Evolutionary conservation across 371 early-diverging fungal species (phyloP).

Genomic region (Mucor ambiguus): DNA sequence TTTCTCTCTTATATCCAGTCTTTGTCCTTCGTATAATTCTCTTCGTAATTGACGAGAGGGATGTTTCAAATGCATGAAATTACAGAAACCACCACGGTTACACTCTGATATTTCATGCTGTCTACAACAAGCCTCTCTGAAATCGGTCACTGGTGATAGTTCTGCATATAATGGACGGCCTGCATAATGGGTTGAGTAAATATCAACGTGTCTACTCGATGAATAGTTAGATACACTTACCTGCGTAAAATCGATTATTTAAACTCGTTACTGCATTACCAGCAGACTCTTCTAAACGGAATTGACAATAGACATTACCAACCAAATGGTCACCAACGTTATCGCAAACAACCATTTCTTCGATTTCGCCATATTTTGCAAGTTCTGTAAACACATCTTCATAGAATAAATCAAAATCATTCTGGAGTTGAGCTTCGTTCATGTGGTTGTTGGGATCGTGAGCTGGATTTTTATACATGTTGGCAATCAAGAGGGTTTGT

Average conservation of each 20-base stretch:
- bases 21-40: constrained; percentile 85
- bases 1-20: constrained; percentile 62
- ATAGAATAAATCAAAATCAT: constrained; percentile 95
- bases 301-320: constrained; percentile 97
- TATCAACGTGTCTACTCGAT: background rate
- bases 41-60: constrained; percentile 75
- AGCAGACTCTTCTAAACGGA: constrained; percentile 90
- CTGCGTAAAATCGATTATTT: constrained; percentile 95
- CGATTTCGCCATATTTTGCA: constrained; percentile 95
- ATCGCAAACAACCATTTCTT: constrained; percentile 96
- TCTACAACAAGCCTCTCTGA: constrained; percentile 97
- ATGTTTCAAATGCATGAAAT: constrained; percentile 97
- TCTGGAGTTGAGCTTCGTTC: constrained; percentile 80
- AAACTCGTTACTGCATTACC: constrained; percentile 87
- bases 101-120: constrained; percentile 96
- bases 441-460: constrained; percentile 76
- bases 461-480: constrained; percentile 94
- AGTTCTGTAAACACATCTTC: constrained; percentile 97
- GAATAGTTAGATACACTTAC: constrained; percentile 34
- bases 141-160: constrained; percentile 95
- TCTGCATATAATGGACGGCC: constrained; percentile 95
- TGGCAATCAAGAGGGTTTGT: constrained; percentile 92
- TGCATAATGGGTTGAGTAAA: constrained; percentile 16
- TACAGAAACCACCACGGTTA: constrained; percentile 96
- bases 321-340: constrained; percentile 98